Percentiles rank a stretch among this genome's conserved stretches.
These are phyloP conservation scores for Hibiscus tridactylites DNA, from an alignment of 345 rosid genomes.

Conservation along the genomic window DNA sequence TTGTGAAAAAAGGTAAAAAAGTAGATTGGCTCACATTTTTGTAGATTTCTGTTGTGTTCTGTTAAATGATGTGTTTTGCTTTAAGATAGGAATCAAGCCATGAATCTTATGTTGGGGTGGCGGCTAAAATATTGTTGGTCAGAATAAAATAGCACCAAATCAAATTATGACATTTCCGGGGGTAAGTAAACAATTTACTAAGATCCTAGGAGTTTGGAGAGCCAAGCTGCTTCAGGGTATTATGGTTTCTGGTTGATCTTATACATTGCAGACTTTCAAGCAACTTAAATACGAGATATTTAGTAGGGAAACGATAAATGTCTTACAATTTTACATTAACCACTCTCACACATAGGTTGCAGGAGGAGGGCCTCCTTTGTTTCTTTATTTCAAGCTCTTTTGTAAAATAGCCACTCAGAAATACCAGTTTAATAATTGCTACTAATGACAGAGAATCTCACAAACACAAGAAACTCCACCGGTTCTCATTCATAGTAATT, in stretches of 20 bases:
- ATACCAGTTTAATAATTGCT: slow-evolving; percentile 13
- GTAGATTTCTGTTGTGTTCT: too few species aligned
- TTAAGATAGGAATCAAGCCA: neutral
- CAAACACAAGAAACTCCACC: slow-evolving; percentile 10
- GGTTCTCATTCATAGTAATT: neutral
- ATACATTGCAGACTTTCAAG: neutral
- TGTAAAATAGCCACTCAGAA: slow-evolving; percentile 20
- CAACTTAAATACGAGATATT: neutral
- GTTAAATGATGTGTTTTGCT: neutral
- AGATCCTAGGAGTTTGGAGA: neutral
- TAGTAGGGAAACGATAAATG: neutral
- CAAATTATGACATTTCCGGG: neutral
- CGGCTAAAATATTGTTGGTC: too few species aligned
- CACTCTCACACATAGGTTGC: slow-evolving; percentile 2
- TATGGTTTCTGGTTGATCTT: slow-evolving; percentile 2
- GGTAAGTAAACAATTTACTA: neutral
- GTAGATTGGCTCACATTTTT: neutral
- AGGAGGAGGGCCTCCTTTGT: slow-evolving; percentile 24
- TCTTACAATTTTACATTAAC: slow-evolving; percentile 12
- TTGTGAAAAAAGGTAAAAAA: neutral
- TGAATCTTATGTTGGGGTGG: neutral
- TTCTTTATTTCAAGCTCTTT: slow-evolving; percentile 23
- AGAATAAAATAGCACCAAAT: neutral
- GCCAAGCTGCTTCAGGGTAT: neutral
- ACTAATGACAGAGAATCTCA: slow-evolving; percentile 8